Percentiles rank a stretch among this genome's conserved stretches.
phyloP scores from a whole-genome alignment of 805 yeast species.

The Torulaspora franciscae region DNA sequence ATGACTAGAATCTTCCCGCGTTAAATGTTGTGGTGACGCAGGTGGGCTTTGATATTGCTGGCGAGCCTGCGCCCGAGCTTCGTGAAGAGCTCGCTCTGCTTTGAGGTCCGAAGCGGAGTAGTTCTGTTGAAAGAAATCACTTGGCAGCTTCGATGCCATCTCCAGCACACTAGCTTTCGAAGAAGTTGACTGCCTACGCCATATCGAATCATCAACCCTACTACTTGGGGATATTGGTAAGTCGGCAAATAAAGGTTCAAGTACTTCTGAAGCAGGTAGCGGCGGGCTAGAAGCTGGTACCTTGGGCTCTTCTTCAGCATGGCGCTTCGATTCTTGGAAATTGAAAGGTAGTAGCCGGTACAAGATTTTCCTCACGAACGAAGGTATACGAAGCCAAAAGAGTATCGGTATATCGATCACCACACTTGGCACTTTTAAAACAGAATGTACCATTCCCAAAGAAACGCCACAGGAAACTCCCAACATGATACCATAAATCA shows the following conservation, averaged over 20 bases:
- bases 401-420: conserved; percentile 18
- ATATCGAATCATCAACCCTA: conserved; percentile 2
- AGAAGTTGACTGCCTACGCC: conserved; percentile 15
- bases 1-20: conserved; percentile 12
- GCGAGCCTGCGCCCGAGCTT: conserved; percentile 4
- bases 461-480: conserved; percentile 22
- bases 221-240: conserved; percentile 8
- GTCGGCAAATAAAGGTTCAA: conserved; percentile 9
- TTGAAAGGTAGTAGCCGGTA: background rate
- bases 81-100: conserved; percentile 3
- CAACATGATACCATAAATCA: conserved; percentile 18
- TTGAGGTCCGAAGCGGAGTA: conserved; percentile 1
- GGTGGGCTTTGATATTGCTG: conserved; percentile 9
- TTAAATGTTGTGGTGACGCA: conserved; percentile 12
- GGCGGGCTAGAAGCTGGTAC: conserved; percentile 7
- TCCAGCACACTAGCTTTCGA: conserved; percentile 21
- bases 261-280: conserved; percentile 3
- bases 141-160: conserved; percentile 25
- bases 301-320: background rate
- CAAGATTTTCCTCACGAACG: background rate
- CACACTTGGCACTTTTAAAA: conserved; percentile 22
- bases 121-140: conserved; percentile 25
- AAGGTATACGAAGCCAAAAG: conserved; percentile 11
- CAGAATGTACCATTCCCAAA: conserved; percentile 24
- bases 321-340: background rate